Evolutionary conservation across 2,329 filamentous ascomycete genomes (phyloP).

Genomic region (Shiraia bambusicola): DNA sequence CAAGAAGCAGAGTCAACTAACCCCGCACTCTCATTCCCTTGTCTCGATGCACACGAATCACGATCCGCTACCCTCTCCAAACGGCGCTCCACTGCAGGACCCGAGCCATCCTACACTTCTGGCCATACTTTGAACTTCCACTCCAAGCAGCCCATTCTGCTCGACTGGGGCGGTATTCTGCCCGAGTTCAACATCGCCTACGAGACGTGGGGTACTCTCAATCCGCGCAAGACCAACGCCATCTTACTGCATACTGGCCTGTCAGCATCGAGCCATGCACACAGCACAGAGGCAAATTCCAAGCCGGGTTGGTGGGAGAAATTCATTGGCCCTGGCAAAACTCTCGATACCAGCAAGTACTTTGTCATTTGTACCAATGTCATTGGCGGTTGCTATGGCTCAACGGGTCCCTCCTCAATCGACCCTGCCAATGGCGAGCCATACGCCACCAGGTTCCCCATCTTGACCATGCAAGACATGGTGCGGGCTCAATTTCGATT

Average conservation of each 20-base stretch:
- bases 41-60: constrained; percentile 46
- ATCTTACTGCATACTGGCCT: constrained; percentile 92
- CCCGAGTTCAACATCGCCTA: constrained; percentile 89
- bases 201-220: constrained; percentile 86
- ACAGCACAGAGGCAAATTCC: constrained; percentile 82
- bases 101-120: constrained; percentile 91
- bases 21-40: constrained; percentile 45
- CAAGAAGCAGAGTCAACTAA: constrained; percentile 40
- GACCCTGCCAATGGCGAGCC: constrained; percentile 84
- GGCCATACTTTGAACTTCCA: constrained; percentile 79
- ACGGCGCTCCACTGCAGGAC: constrained; percentile 64
- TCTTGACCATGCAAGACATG: constrained; percentile 96
- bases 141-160: constrained; percentile 70
- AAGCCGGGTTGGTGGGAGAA: constrained; percentile 98
- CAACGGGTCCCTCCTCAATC: constrained; percentile 83
- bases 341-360: constrained; percentile 88
- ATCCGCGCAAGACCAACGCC: constrained; percentile 78
- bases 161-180: constrained; percentile 95
- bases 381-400: constrained; percentile 92
- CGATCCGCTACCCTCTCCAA: constrained; percentile 70
- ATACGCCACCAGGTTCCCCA: constrained; percentile 93
- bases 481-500: constrained; percentile 91
- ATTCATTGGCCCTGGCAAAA: constrained; percentile 86
- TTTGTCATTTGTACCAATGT: constrained; percentile 96
- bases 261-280: constrained; percentile 95